Evolutionary conservation across 1,139 yeast genomes (phyloP).

Genomic region (Pichia cactophila): DNA sequence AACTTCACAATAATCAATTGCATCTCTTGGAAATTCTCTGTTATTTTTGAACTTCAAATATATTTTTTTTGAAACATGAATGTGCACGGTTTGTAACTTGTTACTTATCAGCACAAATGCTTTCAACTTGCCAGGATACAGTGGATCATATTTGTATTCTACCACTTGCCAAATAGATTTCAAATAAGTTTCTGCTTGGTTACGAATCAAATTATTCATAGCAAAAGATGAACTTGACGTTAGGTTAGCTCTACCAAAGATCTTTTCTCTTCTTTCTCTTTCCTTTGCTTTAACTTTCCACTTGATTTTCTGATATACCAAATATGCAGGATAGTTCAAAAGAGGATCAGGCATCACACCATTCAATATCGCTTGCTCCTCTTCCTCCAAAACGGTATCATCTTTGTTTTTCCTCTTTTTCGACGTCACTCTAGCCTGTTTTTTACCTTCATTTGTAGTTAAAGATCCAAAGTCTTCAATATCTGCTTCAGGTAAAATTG

Average conservation of each 20-base stretch:
- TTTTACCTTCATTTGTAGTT: slow-evolving; percentile 12
- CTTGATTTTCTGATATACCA: slow-evolving; percentile 71
- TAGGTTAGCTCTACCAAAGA: slow-evolving; percentile 60
- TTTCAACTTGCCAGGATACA: slow-evolving; percentile 65
- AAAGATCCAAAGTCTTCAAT: slow-evolving; percentile 67
- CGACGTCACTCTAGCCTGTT: slow-evolving; percentile 37
- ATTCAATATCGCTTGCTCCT: slow-evolving; percentile 40
- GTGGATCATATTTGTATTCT: slow-evolving; percentile 54
- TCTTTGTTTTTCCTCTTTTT: slow-evolving; percentile 31
- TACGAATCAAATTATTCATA: slow-evolving; percentile 62
- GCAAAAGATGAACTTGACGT: slow-evolving; percentile 38
- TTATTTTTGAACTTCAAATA: slow-evolving; percentile 59
- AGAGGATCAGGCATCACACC: slow-evolving; percentile 60
- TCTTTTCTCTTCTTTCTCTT: slow-evolving; percentile 60
- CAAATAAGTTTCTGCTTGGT: slow-evolving; percentile 72
- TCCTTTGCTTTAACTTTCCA: slow-evolving; percentile 76
- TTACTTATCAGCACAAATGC: slow-evolving; percentile 66
- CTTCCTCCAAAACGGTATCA: slow-evolving; percentile 33
- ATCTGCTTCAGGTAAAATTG: slow-evolving; percentile 36
- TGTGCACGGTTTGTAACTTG: slow-evolving; percentile 63
- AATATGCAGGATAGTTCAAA: slow-evolving; percentile 69
- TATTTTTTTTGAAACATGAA: slow-evolving; percentile 68
- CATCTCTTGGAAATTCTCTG: slow-evolving; percentile 32
- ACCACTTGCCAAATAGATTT: slow-evolving; percentile 80
- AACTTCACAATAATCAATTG: slow-evolving; percentile 47